Evolutionary conservation across 2,329 filamentous ascomycete species (phyloP).

Genomic region (Penicillium corylophilum): DNA sequence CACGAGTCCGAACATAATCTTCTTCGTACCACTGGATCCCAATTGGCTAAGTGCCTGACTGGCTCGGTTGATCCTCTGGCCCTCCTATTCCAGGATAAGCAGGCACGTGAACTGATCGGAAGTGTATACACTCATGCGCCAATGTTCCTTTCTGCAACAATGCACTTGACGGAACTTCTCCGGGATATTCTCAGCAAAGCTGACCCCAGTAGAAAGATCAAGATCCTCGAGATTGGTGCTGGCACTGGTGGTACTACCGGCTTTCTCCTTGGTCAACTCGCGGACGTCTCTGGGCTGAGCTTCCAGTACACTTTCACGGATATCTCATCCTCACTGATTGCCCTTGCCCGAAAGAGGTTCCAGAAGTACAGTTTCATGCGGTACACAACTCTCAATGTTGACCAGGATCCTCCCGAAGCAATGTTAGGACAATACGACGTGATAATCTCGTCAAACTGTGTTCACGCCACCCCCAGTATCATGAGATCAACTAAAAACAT

Average conservation of each 20-base stretch:
- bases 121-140: constrained; percentile 11
- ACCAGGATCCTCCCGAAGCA: constrained; percentile 22
- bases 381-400: constrained; percentile 34
- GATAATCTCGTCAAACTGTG: constrained; percentile 30
- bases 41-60: constrained; percentile 41
- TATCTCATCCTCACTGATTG: constrained; percentile 34
- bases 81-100: constrained; percentile 40
- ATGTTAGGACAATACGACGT: constrained; percentile 15
- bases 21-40: constrained; percentile 31
- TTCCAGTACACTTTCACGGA: constrained; percentile 44
- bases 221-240: too few relatives aligned
- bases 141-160: constrained; percentile 7
- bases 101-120: constrained; percentile 11
- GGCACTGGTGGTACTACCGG: constrained; percentile 33
- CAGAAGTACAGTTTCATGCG: constrained; percentile 30
- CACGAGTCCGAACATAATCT: constrained; percentile 36
- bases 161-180: background rate
- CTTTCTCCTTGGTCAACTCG: constrained; percentile 13
- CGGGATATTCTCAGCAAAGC: constrained; percentile 14
- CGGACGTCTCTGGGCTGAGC: background rate
- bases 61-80: constrained; percentile 39
- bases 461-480: constrained; percentile 31
- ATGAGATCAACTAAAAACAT: constrained; percentile 15
- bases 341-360: constrained; percentile 29
- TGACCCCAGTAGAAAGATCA: too few relatives aligned